Base-by-base conservation (phyloP, 306 rosid species). In the Quercus glauca region DNA sequence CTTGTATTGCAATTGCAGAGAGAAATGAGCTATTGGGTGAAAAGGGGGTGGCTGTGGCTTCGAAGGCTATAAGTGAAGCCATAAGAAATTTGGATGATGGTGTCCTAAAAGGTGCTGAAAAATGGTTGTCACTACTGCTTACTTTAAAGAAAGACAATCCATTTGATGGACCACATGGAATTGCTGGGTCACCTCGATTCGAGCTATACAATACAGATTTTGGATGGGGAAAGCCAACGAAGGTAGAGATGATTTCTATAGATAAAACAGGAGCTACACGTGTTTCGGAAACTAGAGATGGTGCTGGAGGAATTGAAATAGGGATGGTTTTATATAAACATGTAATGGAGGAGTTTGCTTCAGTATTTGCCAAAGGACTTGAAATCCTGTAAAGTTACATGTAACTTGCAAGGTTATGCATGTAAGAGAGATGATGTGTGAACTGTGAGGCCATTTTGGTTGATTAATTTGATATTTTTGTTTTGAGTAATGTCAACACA, bases 271-370 rank as follows among this genome's bases (percentile, higher is more conserved):
- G 56, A 3, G 82, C 75, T 10, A 57, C 74, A 14, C 33, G 55
- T 8, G 9, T 77, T 3, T 29, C 18, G 0, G 75, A 86, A 2
- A 69, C n/a, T n/a, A 70, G 41, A 74, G 56, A 69, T 17, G 86
- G 86, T 1, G 68, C 35, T 57, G 85, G 79, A 28, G 86, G 73
- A 55, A 29, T 80, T 35, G 85, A 86, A 55, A n/a, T 83, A 55
- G 87, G 79, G 2, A 2, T 65, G 73, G 85, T 35, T 52, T 76
- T 78, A 23, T 55, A 61, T 19, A 80, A 68, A 26, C 35, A 23
- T 55, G 37, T 13, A 9, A 80, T 70, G 81, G 76, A 83, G n/a
- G 74, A 19, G 19, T 86, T 83, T 13, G 79, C 69, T 19, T 60
- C 78, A 43, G 12, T 52, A 17, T 82, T 73, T 73, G 71, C 41